Percentiles rank a stretch among this genome's conserved stretches.
Evolutionary conservation across 805 yeast genomes (phyloP).

Genomic region (Candida morakotiae): DNA sequence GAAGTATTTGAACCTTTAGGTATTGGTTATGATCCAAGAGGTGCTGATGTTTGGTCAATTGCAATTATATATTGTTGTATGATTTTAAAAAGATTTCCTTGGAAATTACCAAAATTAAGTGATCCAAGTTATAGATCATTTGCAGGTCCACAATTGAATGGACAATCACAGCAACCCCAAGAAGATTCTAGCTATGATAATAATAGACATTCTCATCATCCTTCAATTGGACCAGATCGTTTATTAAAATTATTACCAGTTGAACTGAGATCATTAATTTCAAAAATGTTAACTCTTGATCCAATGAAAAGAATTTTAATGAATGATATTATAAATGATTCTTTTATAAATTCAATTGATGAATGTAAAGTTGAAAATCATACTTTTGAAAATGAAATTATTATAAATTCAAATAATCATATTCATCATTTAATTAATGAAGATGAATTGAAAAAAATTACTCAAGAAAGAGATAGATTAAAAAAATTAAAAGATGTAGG

Average conservation of each 20-base stretch:
- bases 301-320: conserved; percentile 57
- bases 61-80: conserved; percentile 92
- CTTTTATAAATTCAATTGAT: conserved; percentile 56
- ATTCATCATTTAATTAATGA: conserved; percentile 67
- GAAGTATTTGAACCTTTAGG: conserved; percentile 58
- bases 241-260: conserved; percentile 68
- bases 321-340: conserved; percentile 50
- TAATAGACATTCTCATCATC: conserved; percentile 3
- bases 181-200: conserved; percentile 1
- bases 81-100: conserved; percentile 83
- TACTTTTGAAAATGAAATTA: conserved; percentile 9
- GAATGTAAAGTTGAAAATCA: conserved; percentile 40
- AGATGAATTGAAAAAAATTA: conserved; percentile 46
- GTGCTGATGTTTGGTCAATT: conserved; percentile 89
- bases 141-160: conserved; percentile 20
- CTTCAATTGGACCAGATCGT: conserved; percentile 59
- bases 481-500: conserved; percentile 20
- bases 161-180: background rate
- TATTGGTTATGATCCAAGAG: conserved; percentile 73
- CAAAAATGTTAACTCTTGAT: conserved; percentile 60
- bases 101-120: conserved; percentile 83
- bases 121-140: conserved; percentile 77
- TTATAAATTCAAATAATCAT: conserved; percentile 36
- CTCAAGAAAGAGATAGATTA: conserved; percentile 25
- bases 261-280: conserved; percentile 57